phyloP scores from a whole-genome alignment of 2,329 filamentous ascomycete species.

The Trichophyton verrucosum region DNA sequence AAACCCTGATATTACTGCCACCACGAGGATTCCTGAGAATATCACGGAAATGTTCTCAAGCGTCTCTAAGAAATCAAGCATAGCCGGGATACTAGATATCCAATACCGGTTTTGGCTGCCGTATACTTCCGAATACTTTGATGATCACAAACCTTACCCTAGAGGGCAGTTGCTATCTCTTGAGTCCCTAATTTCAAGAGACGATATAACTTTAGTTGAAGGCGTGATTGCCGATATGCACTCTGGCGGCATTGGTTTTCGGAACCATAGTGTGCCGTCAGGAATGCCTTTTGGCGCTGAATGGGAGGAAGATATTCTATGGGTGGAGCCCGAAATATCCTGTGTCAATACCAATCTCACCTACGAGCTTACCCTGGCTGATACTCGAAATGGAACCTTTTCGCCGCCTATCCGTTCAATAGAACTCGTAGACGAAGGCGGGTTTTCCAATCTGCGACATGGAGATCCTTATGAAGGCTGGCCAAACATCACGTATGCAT shows the following conservation, averaged over 20 bases:
- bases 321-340: slow-evolving; percentile 34
- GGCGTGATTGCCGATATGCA: slow-evolving; percentile 34
- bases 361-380: slow-evolving; percentile 28
- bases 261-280: slow-evolving; percentile 34
- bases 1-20: slow-evolving; percentile 17
- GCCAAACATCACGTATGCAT: not conserved
- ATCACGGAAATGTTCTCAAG: slow-evolving; percentile 24
- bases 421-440: slow-evolving; percentile 20
- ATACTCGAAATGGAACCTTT: not conserved
- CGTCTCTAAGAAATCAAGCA: slow-evolving; percentile 21
- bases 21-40: slow-evolving; percentile 19
- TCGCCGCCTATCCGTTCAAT: not conserved
- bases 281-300: slow-evolving; percentile 24
- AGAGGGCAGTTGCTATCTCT: slow-evolving; percentile 21
- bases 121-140: slow-evolving; percentile 16
- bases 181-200: slow-evolving; percentile 21
- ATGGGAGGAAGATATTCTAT: slow-evolving; percentile 39
- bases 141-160: slow-evolving; percentile 20
- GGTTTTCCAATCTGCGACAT: slow-evolving; percentile 20
- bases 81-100: slow-evolving; percentile 36
- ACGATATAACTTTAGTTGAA: slow-evolving; percentile 27
- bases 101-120: slow-evolving; percentile 22
- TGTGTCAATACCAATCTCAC: slow-evolving; percentile 34
- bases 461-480: not conserved
- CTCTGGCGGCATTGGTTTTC: slow-evolving; percentile 34